Base-by-base conservation (phyloP, 148 eudicot genomes). In the Chenopodium quinoa region DNA sequence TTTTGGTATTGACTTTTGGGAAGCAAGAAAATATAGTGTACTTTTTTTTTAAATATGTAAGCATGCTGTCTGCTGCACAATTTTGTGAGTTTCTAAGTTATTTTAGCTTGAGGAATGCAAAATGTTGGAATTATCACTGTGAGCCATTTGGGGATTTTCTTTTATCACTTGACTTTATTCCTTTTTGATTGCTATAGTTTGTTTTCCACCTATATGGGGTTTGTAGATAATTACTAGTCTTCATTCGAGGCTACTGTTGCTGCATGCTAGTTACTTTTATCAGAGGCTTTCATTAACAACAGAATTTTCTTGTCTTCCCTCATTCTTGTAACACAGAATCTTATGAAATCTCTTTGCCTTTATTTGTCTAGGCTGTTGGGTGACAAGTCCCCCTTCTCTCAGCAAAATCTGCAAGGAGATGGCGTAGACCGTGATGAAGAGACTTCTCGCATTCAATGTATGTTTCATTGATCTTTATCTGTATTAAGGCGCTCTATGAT, bases 351-450 rank as follows among this genome's bases (percentile, higher is more conserved):
- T 82, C 62, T 47, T 62, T 74, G 50, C 44, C 12, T 62, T 71
- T 37, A 52, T 67, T 52, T 81, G 75, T 17, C 63, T 84, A 94
- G 98, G 86, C 84, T 94, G 13, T 81, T 94, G 82, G 98, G 97
- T 44, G 98, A 94, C 83, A 94, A 94, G 73, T 94, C 98, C 23
- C 98, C 98, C 13, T 93, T 89, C 83, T 93, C 98, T 73, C 98
- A 94, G 84, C 97, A 94, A 81, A 93, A 90, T 88, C 82, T 90
- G 52, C 98, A 92, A 84, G 97, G 93, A 13, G 95, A 92, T 78
- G 97, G 86, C 64, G 91, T 91, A 90, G 98, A 94, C 85, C 97
- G 98, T 19, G 98, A 94, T 69, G 98, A 94, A 79, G 98, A 94
- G 80, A 94, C 97, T 67, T 92, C 98, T 27, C 92, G 97, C 47